Base-by-base conservation (phyloP, 495 filamentous ascomycete species). In the Tetracladium marchalianum region DNA sequence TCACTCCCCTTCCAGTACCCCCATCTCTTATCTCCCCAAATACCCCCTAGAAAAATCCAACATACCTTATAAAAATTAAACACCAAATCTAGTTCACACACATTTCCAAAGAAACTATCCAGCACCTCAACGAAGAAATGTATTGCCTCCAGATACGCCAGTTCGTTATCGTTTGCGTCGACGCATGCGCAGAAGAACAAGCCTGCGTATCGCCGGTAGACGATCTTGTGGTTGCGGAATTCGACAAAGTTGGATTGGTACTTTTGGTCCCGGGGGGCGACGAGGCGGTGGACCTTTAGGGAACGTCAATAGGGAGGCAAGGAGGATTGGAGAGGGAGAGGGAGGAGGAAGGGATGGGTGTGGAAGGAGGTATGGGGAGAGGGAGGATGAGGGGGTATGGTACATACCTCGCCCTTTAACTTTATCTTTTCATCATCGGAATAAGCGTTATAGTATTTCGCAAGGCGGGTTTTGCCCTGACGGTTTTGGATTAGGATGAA, bases 231-330 rank as follows among this genome's bases (percentile, higher is more conserved):
- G 66, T 84, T 81, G 61, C 90, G 80, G 77, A 88, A 82, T 70
- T 98, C 92, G 67, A 98, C 92, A 62, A 98, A 98, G 69, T 98
- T 98, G 62, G 87, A 94, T 63, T 98, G 92, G 69, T 98, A 94
- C 66, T 98, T 98, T 66, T 98, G 92, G 66, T 98, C 92, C 56
- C 92, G 82, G 9, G 92, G 92, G 4, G 92, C 92, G 43, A 98
- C 87, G 49, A 98, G 86, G 49, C 92, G 89, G 76, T 98, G 92
- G 61, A 96, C 83, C 85, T 32, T 12, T 11, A n/a, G 31, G 11
- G 11, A 35, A 5, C 19, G 65, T 95, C 90, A 57, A 90, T 80
- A 8, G 90, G 90, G 5, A 90, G 90, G 44, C 95, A 85, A 52
- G 95, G 84, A 47, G 89, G 95, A 90, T 61, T 94, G 81, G 84